Evolutionary conservation across 352 stramenopile species (phyloP).

Genomic region (Ophiocytium majus): DNA sequence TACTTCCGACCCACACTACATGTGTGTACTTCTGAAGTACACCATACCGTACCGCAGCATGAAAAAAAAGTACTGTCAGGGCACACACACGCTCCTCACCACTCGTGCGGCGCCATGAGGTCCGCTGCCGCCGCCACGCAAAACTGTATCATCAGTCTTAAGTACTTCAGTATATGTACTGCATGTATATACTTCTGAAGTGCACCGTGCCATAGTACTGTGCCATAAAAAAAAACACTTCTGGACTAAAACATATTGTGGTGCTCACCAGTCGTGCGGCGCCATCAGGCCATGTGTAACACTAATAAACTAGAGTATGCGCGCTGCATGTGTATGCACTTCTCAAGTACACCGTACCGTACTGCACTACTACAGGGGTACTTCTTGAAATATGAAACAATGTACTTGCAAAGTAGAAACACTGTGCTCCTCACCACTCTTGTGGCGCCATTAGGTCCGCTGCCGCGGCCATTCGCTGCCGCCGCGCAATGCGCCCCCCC

Average conservation of each 20-base stretch:
- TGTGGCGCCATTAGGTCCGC: constrained; percentile 30
- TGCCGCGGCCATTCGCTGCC: constrained; percentile 1
- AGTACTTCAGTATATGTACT: too few species aligned
- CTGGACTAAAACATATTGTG: too few species aligned
- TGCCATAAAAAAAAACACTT: too few species aligned
- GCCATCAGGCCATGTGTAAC: background rate
- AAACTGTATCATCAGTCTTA: too few species aligned
- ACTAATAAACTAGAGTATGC: background rate
- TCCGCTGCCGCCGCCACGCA: background rate
- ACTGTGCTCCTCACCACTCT: background rate
- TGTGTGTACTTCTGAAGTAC: too few species aligned
- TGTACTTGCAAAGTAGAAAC: background rate
- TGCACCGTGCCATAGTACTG: background rate
- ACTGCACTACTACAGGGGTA: too few species aligned
- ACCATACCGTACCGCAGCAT: too few species aligned
- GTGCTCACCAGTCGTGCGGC: background rate
- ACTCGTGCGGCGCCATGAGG: background rate
- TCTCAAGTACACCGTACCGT: too few species aligned
- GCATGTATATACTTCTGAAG: too few species aligned
- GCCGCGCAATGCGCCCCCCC: background rate
- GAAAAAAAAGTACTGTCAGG: too few species aligned
- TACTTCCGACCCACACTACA: too few species aligned
- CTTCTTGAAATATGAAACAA: background rate
- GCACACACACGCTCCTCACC: background rate
- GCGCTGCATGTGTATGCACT: too few species aligned